Base-by-base conservation (phyloP, 1,139 yeast genomes). In the Geotrichum histeridarum region DNA sequence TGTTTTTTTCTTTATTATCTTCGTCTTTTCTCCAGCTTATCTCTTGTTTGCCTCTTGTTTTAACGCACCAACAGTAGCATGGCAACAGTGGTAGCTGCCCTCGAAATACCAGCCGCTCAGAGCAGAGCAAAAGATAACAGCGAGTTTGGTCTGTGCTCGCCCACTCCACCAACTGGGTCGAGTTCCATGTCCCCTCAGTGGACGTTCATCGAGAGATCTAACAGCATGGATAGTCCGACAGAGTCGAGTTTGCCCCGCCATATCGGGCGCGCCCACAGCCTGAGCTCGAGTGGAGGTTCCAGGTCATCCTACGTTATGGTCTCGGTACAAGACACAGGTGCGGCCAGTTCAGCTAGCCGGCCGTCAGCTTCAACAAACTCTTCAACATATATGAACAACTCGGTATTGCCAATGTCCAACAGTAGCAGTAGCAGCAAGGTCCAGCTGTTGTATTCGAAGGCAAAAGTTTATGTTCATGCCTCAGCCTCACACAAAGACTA, bases 381-480 rank as follows among this genome's bases (percentile, higher is more conserved):
- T 22, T 22, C 27, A 5, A 22, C 27, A 3, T 22, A 22, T 5
- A 22, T 22, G 27, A 22, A 22, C 27, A 22, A 22, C 27, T 22
- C 27, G 27, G 27, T 22, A 22, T 22, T 22, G 27, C 27, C 27
- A 22, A 22, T 22, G 27, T 3, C 27, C 27, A 22, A 5, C 27
- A 22, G 27, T 22, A 22, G 27, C 5, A 22, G 27, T 5, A 22
- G 27, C 15, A 14, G 39, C 30, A 27, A 22, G 48, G 72, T 70
- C 39, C 69, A 67, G 56, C 64, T 73, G 50, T 57, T 73, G 32
- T 73, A 70, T 60, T 67, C 72, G 47, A 72, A 73, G 57, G 69
- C 75, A 31, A 73, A 73, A 59, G 89, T 85, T 3, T 90, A 82
- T 67, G 78, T 90, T 6, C 99, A 93, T 67, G 95, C 95, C 4